phyloP scores from a whole-genome alignment of 306 rosid genomes.

The Acacia confusa region DNA sequence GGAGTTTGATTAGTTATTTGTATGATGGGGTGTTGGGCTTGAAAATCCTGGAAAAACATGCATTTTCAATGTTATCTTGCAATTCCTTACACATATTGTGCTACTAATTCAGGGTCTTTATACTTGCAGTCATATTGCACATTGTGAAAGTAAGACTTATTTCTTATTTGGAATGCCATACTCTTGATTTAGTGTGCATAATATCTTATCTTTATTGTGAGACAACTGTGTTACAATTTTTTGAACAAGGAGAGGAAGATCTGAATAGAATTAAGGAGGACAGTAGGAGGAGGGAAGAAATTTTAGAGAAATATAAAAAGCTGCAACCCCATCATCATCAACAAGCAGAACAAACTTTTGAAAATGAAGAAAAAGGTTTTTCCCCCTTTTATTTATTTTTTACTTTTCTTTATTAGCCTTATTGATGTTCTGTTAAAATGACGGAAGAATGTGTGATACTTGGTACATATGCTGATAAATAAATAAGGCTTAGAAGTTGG shows the following conservation, averaged over 20 bases:
- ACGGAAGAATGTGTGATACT: not conserved
- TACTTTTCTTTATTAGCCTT: not conserved
- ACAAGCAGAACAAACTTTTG: conserved; percentile 41
- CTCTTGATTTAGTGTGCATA: too few relatives aligned
- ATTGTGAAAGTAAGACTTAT: too few relatives aligned
- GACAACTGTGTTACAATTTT: conserved; percentile 44
- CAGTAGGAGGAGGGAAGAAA: conserved; percentile 87
- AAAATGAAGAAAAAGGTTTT: conserved; percentile 58
- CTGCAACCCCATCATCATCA: conserved; percentile 42
- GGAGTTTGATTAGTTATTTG: too few relatives aligned
- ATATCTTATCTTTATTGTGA: too few relatives aligned
- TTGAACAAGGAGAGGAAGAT: conserved; percentile 92
- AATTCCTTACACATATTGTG: too few relatives aligned
- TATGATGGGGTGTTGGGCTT: too few relatives aligned
- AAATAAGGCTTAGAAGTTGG: not conserved
- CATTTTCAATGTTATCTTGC: too few relatives aligned
- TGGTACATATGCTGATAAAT: not conserved
- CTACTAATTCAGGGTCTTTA: too few relatives aligned
- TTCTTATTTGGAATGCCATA: too few relatives aligned
- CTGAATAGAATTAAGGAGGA: conserved; percentile 91
- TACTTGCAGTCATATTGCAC: too few relatives aligned
- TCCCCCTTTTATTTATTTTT: too few relatives aligned
- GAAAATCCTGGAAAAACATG: too few relatives aligned
- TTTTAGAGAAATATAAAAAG: conserved; percentile 83
- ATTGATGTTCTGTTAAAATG: not conserved